phyloP scores from a whole-genome alignment of 2,329 filamentous ascomycete species.

The Coleophoma crateriformis region DNA sequence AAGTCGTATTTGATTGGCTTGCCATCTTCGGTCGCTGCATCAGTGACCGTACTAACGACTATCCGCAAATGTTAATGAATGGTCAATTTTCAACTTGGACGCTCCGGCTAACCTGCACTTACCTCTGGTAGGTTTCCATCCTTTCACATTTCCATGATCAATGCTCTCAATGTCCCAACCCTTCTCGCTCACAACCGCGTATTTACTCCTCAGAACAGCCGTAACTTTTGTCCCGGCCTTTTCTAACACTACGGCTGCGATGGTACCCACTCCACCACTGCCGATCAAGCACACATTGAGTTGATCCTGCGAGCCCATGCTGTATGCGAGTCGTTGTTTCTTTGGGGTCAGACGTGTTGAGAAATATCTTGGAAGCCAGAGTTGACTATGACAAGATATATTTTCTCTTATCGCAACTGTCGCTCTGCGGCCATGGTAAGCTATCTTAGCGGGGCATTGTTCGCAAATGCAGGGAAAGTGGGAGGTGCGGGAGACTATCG shows the following conservation, averaged over 20 bases:
- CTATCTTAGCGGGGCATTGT: no score
- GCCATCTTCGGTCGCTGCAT: conserved; percentile 7
- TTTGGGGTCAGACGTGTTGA: no score
- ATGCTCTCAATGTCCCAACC: conserved; percentile 18
- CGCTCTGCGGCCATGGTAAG: no score
- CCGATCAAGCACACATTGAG: conserved; percentile 16
- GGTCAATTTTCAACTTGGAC: no score
- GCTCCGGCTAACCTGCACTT: not conserved
- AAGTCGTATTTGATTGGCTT: conserved; percentile 13
- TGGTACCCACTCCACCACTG: conserved; percentile 16
- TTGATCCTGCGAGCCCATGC: conserved; percentile 5
- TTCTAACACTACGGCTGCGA: conserved; percentile 13
- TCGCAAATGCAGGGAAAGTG: no score
- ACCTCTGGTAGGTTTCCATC: conserved; percentile 15
- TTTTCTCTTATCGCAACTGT: no score
- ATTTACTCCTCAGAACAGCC: conserved; percentile 14
- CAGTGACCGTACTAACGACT: not conserved
- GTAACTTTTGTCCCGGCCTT: conserved; percentile 14
- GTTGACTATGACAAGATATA: no score
- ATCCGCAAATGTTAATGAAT: not conserved
- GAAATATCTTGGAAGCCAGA: no score
- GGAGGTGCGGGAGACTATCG: no score
- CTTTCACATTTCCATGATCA: conserved; percentile 14
- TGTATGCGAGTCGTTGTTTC: not conserved
- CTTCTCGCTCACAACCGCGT: conserved; percentile 11